A percentile compares a stretch with the other conserved stretches of the same genome.
These are phyloP conservation scores for Fusarium hostae DNA, from an alignment of 2,329 filamentous ascomycete genomes.

Conservation along the genomic window DNA sequence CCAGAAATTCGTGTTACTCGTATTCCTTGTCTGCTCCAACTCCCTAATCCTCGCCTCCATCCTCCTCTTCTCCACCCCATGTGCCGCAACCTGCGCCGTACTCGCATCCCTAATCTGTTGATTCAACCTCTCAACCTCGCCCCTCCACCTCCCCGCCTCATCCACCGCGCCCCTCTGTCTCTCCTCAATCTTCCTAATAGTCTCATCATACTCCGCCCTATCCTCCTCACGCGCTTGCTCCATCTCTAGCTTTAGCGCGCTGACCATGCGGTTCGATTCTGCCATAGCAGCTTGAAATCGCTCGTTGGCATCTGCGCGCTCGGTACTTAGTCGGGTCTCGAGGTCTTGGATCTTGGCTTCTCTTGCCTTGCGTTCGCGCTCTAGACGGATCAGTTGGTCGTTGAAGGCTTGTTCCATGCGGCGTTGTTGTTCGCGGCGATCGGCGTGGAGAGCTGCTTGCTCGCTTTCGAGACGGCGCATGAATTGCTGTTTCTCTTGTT, in stretches of 20 bases:
- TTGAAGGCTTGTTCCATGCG: not conserved
- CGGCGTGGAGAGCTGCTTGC: not conserved
- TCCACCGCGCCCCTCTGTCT: not conserved
- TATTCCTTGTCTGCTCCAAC: not conserved
- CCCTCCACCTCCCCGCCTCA: not conserved
- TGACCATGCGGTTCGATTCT: not conserved
- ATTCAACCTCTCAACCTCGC: not conserved
- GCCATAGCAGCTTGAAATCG: slow-evolving; percentile 3
- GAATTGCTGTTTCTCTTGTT: not conserved
- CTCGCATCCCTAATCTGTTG: not conserved
- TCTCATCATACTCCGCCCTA: not conserved
- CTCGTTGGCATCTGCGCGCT: slow-evolving; percentile 3
- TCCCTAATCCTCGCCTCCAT: not conserved
- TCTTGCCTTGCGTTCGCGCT: not conserved
- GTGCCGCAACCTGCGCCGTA: fast-evolving
- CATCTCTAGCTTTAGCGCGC: not conserved
- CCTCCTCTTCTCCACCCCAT: not conserved
- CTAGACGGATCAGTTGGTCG: not conserved
- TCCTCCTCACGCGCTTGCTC: not conserved
- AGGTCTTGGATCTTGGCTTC: not conserved
- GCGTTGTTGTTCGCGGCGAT: not conserved
- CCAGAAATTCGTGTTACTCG: not conserved
- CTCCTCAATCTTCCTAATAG: not conserved
- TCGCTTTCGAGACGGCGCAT: not conserved
- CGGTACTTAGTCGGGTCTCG: not conserved